Evolutionary conservation across 495 filamentous ascomycete species (phyloP), one percentile per base, ranked within the genome.

Genomic region (Lasiosphaeria ovina): DNA sequence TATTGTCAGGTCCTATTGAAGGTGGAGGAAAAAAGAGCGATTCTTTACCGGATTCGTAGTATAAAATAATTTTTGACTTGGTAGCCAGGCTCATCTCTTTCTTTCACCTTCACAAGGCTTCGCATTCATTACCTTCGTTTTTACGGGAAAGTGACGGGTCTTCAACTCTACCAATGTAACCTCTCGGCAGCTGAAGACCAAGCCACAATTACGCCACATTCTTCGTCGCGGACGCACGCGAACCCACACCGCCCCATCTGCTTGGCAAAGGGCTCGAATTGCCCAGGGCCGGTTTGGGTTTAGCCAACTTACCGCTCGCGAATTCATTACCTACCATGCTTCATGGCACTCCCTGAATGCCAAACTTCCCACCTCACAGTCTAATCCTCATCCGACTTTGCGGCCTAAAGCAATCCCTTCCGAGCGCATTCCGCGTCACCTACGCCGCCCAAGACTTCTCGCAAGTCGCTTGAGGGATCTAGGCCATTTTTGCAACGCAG

Each of bases 231-330:
- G 16, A 14, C 6, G 7, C 12, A 4, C 44, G 11, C 44, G 24
- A 24, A 9, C 44, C 44, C 44, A 5, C 44, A 14, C 16, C 12
- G 44, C 44, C 12, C 6, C 16, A 12, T 7, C 38, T 42, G 38
- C 7, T 42, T 42, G 38, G 38, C n/a, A 44, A 12, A 31, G 35
- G 31, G n/a, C 51, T 40, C 57, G 54, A 35, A 55, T 16, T 52
- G 32, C 24, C 17, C 57, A 55, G 55, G 44, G 62, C 61, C 70
- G 60, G 6, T 59, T 69, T 66, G 17, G 66, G 70, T 40, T 64
- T 72, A 69, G 70, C 64, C 57, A 59, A 49, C 57, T 60, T 55
- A 58, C 65, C 55, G 62, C 62, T 72, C 66, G 68, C 66, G 68
- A 70, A 62, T 61, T 62, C 61, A 61, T 56, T 24, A 35, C 40